Percentiles rank a stretch among this genome's conserved stretches.
phyloP scores from a whole-genome alignment of 768 basidiomycete genomes.

The Mycena floridula region DNA sequence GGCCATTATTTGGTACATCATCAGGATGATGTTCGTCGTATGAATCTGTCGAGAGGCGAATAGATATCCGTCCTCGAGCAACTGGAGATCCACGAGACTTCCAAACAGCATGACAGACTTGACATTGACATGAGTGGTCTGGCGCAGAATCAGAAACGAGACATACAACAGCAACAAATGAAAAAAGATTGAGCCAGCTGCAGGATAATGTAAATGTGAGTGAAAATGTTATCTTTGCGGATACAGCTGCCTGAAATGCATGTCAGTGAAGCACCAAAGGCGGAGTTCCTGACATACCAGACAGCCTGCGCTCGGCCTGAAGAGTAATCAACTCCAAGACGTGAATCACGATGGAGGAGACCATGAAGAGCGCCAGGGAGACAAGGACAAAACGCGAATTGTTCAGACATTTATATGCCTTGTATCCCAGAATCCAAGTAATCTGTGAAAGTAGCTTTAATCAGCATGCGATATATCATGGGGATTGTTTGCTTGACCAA shows the following conservation, averaged over 20 bases:
- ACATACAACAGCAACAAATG: conserved; percentile 55
- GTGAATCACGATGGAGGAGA: conserved; percentile 34
- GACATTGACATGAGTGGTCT: conserved; percentile 6
- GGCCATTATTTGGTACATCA: conserved; percentile 17
- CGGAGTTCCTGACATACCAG: conserved; percentile 28
- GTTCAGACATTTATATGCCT: conserved; percentile 61
- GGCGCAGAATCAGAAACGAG: background rate
- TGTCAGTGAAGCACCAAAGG: conserved; percentile 1
- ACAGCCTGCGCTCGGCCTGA: conserved; percentile 34
- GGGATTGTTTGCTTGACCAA: conserved; percentile 24
- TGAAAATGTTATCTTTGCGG: conserved; percentile 27
- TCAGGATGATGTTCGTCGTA: conserved; percentile 19
- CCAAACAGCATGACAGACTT: conserved; percentile 53
- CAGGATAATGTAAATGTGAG: conserved; percentile 37
- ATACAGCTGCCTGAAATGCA: conserved; percentile 40
- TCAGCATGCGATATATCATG: background rate
- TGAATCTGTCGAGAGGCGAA: conserved; percentile 40
- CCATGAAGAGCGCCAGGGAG: conserved; percentile 34
- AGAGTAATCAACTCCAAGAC: conserved; percentile 34
- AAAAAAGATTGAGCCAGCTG: conserved; percentile 52
- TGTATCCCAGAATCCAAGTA: conserved; percentile 57
- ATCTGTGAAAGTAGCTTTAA: conserved; percentile 25
- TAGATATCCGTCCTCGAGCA: conserved; percentile 49
- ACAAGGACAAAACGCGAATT: conserved; percentile 48
- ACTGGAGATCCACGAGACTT: conserved; percentile 43